Conservation (phyloP, 352 stramenopile species). For the Phytophthora vignae region DNA sequence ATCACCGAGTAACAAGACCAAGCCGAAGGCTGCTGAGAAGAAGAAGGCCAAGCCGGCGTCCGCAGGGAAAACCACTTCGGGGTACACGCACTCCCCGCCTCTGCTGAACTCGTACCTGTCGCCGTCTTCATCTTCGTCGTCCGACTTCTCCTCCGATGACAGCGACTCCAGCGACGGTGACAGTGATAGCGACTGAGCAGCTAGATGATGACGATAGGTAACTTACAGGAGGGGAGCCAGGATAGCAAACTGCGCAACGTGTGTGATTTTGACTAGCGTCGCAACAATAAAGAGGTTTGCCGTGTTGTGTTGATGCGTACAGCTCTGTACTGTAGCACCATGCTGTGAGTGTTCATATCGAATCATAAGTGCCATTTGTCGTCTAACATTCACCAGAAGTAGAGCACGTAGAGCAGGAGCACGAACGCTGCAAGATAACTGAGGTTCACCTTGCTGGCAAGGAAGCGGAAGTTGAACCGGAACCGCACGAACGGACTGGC, state of each 20-base stretch:
- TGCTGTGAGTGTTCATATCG: constrained; percentile 2
- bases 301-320: constrained; percentile 12
- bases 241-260: constrained; percentile 27
- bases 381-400: constrained; percentile 61
- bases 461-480: constrained; percentile 89
- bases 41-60: constrained; percentile 29
- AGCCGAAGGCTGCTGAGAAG: constrained; percentile 20
- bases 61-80: constrained; percentile 11
- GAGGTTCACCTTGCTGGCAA: constrained; percentile 89
- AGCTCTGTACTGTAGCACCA: too few relatives aligned
- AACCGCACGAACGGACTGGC: constrained; percentile 53
- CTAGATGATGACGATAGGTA: constrained; percentile 19
- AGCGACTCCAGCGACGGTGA: constrained; percentile 74
- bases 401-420: constrained; percentile 71
- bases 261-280: constrained; percentile 33
- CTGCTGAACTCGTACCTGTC: constrained; percentile 74
- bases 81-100: constrained; percentile 45
- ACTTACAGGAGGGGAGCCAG: constrained; percentile 26
- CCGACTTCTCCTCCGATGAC: constrained; percentile 79
- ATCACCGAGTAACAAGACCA: constrained; percentile 16
- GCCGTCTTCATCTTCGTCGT: constrained; percentile 79
- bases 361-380: constrained; percentile 14
- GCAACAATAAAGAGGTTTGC: constrained; percentile 24
- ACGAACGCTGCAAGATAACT: constrained; percentile 64
- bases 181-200: constrained; percentile 48